Evolutionary conservation across 208 protist genomes (phyloP).

Genomic region (Crithidia thermophila): DNA sequence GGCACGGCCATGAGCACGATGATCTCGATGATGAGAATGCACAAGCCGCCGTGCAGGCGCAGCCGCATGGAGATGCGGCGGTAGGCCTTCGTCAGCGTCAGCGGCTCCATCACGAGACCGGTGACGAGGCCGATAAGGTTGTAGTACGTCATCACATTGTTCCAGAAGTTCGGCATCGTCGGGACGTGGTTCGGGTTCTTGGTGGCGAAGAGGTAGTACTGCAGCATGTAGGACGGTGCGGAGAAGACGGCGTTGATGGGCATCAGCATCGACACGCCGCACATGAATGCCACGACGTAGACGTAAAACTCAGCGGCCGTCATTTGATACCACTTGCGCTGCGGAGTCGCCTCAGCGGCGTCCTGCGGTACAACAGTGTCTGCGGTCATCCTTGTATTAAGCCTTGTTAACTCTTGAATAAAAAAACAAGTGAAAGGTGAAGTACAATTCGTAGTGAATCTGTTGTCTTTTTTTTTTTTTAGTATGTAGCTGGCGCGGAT

Average conservation of each 20-base stretch:
- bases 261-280: conserved; percentile 80
- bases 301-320: conserved; percentile 37
- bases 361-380: neutral
- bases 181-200: conserved; percentile 28
- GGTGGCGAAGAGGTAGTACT: conserved; percentile 64
- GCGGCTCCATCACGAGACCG: conserved; percentile 47
- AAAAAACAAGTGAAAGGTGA: too few species aligned
- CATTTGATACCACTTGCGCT: conserved; percentile 22
- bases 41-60: conserved; percentile 45
- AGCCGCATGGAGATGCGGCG: conserved; percentile 36
- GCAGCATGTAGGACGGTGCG: conserved; percentile 70
- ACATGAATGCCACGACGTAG: conserved; percentile 69
- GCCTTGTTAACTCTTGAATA: too few species aligned
- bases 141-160: conserved; percentile 73
- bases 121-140: conserved; percentile 41
- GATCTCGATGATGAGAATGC: conserved; percentile 54
- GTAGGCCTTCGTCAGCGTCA: conserved; percentile 42
- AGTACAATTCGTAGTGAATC: too few species aligned
- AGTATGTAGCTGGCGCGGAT: too few species aligned
- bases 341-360: neutral
- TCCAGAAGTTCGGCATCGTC: conserved; percentile 43
- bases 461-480: too few species aligned
- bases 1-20: conserved; percentile 58
- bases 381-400: neutral
- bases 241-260: conserved; percentile 85